A percentile compares a stretch with the other conserved stretches of the same genome.
phyloP scores from a whole-genome alignment of 2,329 filamentous ascomycete genomes.

The Orbilia blumenaviensis region DNA sequence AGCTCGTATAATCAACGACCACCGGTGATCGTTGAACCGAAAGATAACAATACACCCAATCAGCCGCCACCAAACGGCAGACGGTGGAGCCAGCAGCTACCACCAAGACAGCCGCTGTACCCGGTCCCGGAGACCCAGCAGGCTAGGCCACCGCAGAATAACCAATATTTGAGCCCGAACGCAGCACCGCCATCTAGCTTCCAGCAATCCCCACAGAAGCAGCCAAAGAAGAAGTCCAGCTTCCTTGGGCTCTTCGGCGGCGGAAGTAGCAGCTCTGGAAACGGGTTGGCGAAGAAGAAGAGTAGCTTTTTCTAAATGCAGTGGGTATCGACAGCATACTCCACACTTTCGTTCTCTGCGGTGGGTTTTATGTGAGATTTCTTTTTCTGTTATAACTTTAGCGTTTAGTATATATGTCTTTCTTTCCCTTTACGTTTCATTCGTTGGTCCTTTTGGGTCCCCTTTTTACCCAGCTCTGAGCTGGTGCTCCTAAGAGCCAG shows the following conservation, averaged over 20 bases:
- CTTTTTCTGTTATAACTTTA: background rate
- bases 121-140: constrained; percentile 41
- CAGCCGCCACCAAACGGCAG: background rate
- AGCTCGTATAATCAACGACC: constrained; percentile 30
- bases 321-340: background rate
- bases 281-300: constrained; percentile 42
- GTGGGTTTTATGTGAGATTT: background rate
- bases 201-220: constrained; percentile 18
- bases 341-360: background rate
- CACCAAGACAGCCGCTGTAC: constrained; percentile 43
- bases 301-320: constrained; percentile 41
- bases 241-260: constrained; percentile 36
- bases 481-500: background rate
- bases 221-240: constrained; percentile 38
- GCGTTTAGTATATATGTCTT: background rate
- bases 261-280: constrained; percentile 4
- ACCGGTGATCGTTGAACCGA: constrained; percentile 38
- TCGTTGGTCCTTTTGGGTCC: background rate
- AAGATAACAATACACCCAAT: background rate
- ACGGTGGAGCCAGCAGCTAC: constrained; percentile 35
- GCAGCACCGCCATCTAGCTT: constrained; percentile 13
- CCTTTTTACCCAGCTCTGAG: background rate
- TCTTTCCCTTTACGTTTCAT: background rate
- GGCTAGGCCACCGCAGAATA: constrained; percentile 29
- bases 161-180: constrained; percentile 23